A percentile compares a stretch with the other conserved stretches of the same genome.
Evolutionary conservation across 2,329 filamentous ascomycete genomes (phyloP).

Genomic region (Pezicula neosporulosa): DNA sequence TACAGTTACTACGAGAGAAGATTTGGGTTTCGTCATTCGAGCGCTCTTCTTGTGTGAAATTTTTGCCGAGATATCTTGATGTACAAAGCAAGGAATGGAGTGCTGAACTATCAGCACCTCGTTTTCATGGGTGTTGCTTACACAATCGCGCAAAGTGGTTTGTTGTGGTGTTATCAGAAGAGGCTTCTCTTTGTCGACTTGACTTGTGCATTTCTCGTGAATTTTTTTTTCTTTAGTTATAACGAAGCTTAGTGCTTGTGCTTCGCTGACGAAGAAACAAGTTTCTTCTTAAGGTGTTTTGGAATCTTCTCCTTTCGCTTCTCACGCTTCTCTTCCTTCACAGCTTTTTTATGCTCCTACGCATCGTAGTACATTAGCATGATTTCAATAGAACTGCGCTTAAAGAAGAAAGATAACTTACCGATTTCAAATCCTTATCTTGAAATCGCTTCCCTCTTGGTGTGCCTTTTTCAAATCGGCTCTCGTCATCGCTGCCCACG

Average conservation of each 20-base stretch:
- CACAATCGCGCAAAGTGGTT: not conserved
- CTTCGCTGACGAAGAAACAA: constrained; percentile 52
- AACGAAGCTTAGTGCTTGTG: constrained; percentile 24
- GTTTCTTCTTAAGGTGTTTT: constrained; percentile 90
- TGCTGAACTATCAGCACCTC: not conserved
- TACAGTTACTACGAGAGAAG: constrained; percentile 12
- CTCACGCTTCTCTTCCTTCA: constrained; percentile 94
- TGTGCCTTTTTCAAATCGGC: constrained; percentile 58
- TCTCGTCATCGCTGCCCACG: constrained; percentile 45
- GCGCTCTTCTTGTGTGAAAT: not conserved
- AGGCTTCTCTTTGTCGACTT: constrained; percentile 17
- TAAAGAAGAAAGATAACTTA: constrained; percentile 31
- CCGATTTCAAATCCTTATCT: constrained; percentile 87
- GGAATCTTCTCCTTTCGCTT: constrained; percentile 94
- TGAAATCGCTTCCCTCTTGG: constrained; percentile 83
- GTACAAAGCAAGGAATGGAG: not conserved
- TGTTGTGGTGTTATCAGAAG: constrained; percentile 11
- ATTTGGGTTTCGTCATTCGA: constrained; percentile 27
- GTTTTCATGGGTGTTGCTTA: no score
- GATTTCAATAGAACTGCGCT: not conserved
- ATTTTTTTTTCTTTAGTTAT: not conserved
- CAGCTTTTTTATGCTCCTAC: constrained; percentile 74
- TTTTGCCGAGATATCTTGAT: not conserved
- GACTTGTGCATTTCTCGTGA: constrained; percentile 6
- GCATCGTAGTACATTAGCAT: constrained; percentile 9